phyloP scores from a whole-genome alignment of 1,284 basidiomycete species.

The Xanthoconium separans region DNA sequence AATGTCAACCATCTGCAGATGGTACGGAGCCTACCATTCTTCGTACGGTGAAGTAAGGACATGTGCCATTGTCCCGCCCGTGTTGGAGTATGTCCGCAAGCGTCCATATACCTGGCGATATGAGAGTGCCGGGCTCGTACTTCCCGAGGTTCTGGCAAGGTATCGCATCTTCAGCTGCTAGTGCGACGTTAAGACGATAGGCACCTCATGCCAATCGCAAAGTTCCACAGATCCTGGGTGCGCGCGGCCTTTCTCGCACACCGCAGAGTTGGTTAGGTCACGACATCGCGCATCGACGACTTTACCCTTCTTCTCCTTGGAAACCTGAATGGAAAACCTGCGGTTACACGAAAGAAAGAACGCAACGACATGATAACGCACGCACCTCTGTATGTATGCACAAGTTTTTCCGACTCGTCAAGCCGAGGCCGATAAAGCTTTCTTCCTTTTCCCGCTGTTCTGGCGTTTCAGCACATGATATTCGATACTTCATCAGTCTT shows the following conservation, averaged over 20 bases:
- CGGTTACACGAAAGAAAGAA: conserved; percentile 6
- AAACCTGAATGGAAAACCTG: conserved; percentile 54
- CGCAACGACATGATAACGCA: conserved; percentile 5
- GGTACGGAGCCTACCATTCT: conserved; percentile 71
- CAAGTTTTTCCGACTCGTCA: conserved; percentile 95
- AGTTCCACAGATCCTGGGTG: conserved; percentile 92
- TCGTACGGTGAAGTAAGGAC: conserved; percentile 96
- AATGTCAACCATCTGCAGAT: background rate
- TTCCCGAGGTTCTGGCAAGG: conserved; percentile 63
- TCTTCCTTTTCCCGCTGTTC: conserved; percentile 80
- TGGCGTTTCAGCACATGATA: conserved; percentile 64
- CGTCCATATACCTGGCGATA: conserved; percentile 92
- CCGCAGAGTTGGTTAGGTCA: conserved; percentile 88
- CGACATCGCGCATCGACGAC: conserved; percentile 96
- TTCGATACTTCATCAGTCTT: conserved; percentile 89
- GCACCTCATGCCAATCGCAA: conserved; percentile 95
- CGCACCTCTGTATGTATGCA: conserved; percentile 94
- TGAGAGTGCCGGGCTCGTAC: conserved; percentile 80
- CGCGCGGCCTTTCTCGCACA: conserved; percentile 82
- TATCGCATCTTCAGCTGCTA: background rate
- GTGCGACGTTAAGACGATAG: conserved; percentile 18
- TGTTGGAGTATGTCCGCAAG: conserved; percentile 92
- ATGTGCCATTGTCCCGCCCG: conserved; percentile 83
- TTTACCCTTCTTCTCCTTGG: conserved; percentile 97
- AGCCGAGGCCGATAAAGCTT: conserved; percentile 85